Conservation (phyloP, 257 asterid genomes). For the Rauvolfia tetraphylla region DNA sequence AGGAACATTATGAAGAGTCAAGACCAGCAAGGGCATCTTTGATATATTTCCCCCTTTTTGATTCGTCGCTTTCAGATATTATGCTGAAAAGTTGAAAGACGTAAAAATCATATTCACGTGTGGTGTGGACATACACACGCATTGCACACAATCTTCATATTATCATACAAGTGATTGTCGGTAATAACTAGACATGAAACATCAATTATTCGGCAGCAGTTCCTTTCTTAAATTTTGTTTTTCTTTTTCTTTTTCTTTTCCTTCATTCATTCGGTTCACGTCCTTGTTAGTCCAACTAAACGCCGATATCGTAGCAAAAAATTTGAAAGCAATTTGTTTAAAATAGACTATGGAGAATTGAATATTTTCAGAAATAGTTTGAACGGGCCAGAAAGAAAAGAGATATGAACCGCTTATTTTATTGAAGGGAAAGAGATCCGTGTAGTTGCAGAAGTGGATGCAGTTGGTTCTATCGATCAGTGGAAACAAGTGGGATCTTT, state of each 20-base stretch:
- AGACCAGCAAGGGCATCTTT: not conserved
- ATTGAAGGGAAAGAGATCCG: not conserved
- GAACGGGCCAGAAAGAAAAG: not conserved
- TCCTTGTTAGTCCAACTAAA: too few relatives aligned
- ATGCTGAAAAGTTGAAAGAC: not conserved
- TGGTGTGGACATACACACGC: not conserved
- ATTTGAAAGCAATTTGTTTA: too few relatives aligned
- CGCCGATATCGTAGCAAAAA: too few relatives aligned
- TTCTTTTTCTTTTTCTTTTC: too few relatives aligned
- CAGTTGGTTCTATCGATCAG: slow-evolving; percentile 4
- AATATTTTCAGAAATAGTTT: not conserved
- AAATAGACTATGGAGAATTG: too few relatives aligned
- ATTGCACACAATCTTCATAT: not conserved
- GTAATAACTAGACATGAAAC: too few relatives aligned
- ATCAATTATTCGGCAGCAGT: too few relatives aligned
- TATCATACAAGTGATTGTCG: not conserved
- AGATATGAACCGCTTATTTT: not conserved
- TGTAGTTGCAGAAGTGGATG: not conserved
- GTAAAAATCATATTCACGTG: slow-evolving; percentile 2
- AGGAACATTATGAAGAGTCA: not conserved
- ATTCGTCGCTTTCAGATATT: not conserved
- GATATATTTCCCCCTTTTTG: not conserved
- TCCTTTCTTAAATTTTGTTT: not conserved
- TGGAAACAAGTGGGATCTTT: not conserved
- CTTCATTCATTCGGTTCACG: too few relatives aligned